These are phyloP conservation scores for Pseudotsuga menziesii DNA, from an alignment of 75 land plant genomes.

Conservation along the genomic window DNA sequence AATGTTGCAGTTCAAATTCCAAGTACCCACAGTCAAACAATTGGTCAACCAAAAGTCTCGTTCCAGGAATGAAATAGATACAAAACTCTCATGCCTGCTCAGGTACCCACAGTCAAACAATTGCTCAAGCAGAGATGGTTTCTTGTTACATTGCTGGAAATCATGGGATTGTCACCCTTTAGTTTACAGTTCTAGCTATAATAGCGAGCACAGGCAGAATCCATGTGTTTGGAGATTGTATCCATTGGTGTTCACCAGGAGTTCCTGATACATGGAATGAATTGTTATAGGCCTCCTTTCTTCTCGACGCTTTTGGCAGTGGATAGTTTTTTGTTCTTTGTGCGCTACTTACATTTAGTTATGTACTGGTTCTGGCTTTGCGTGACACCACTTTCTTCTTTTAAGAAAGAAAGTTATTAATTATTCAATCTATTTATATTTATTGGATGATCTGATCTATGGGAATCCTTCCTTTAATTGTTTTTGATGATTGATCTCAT, in stretches of 20 bases:
- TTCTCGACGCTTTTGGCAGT: not conserved
- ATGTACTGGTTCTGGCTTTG: too few relatives aligned
- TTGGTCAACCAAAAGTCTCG: too few relatives aligned
- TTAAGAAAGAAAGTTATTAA: too few relatives aligned
- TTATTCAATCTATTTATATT: too few relatives aligned
- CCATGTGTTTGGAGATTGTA: conserved; percentile 72
- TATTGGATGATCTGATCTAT: too few relatives aligned
- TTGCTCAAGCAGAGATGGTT: conserved; percentile 29
- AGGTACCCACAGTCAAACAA: conserved; percentile 21
- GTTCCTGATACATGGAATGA: conserved; percentile 94
- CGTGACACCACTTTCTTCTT: too few relatives aligned
- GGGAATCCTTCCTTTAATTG: too few relatives aligned
- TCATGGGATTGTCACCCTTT: conserved; percentile 74
- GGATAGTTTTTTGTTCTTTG: too few relatives aligned
- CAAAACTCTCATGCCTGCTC: conserved; percentile 27
- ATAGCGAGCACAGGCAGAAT: conserved; percentile 31
- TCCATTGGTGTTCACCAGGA: conserved; percentile 98
- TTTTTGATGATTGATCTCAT: too few relatives aligned
- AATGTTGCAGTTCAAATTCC: conserved; percentile 10
- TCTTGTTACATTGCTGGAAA: conserved; percentile 54
- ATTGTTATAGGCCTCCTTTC: conserved; percentile 52
- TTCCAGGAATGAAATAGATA: too few relatives aligned
- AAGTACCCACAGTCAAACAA: conserved; percentile 20
- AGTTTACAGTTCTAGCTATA: conserved; percentile 30
- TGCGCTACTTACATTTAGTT: too few relatives aligned